Conservation (phyloP, 441 rosid genomes). For the Croton setiger region DNA sequence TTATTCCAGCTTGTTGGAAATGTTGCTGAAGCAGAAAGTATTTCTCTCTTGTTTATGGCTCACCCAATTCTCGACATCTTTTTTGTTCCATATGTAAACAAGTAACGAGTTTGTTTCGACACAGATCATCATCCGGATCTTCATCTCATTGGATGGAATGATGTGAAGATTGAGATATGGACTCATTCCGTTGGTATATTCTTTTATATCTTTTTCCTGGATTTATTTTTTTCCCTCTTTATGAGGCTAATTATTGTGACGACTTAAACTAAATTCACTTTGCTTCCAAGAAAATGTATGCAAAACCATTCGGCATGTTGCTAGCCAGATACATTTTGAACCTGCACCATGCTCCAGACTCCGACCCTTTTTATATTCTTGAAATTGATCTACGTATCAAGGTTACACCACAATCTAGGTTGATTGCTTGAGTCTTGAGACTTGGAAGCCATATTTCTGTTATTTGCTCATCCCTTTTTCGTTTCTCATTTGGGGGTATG, state of each 20-base stretch:
- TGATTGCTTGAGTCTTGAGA: not conserved
- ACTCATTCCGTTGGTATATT: slow-evolving; percentile 79
- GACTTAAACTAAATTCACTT: no score
- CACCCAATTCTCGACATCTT: not conserved
- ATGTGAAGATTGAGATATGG: slow-evolving; percentile 83
- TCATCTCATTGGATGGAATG: slow-evolving; percentile 96
- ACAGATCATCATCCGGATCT: slow-evolving; percentile 98
- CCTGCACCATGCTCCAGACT: no score
- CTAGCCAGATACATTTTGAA: no score
- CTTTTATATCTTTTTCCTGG: not conserved
- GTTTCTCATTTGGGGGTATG: not conserved
- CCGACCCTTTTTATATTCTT: no score
- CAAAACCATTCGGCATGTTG: no score
- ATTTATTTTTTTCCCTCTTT: not conserved
- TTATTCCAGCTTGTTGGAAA: slow-evolving; percentile 65
- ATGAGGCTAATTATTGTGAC: no score
- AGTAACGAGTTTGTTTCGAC: slow-evolving; percentile 18
- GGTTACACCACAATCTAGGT: not conserved
- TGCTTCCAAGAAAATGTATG: no score
- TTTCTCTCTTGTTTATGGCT: not conserved
- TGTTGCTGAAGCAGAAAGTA: slow-evolving; percentile 85
- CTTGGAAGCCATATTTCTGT: not conserved
- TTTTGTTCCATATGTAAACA: not conserved
- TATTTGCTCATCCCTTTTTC: not conserved
- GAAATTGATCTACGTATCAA: not conserved